Evolutionary conservation across 768 basidiomycete species (phyloP), one percentile per base, ranked within the genome.

Genomic region (Tylopilus plumbeoviolaceoides): DNA sequence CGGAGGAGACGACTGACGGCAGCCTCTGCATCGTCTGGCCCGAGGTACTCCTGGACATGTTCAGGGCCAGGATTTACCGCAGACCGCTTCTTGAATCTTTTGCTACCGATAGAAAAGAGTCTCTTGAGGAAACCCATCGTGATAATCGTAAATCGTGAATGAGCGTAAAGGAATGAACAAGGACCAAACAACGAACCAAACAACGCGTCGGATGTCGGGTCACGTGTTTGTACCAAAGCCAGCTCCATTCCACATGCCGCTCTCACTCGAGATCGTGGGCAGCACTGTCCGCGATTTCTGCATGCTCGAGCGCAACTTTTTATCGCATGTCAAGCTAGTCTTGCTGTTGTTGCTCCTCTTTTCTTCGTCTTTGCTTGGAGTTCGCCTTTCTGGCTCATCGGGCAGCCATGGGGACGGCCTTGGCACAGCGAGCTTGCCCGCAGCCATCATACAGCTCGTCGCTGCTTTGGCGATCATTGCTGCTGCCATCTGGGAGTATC

Each of bases 271-370:
- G 48, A 80, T 82, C 57, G 67, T 67, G 23, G 82, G 82, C 41
- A 84, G 87, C 58, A 73, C 73, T 7, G 84, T 85, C n/a, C 75
- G 87, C 61, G 88, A 90, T 64, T 87, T 81, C 55, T 84, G 80
- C 67, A 87, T 89, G 86, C 76, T 90, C 14, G 88, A 89, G 66
- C 77, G 88, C 47, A 89, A 90, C 59, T 71, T 87, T 46, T 73
- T 90, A 30, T 78, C 86, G 0, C 83, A 90, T 62, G 54, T 86
- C 50, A 86, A 82, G 60, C 75, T 89, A 25, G 83, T 80, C 6
- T 70, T 87, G 10, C 69, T 90, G 21, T 72, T 90, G 27, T 78
- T 79, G 8, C 71, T 89, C 1, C 67, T 88, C 4, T 81, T 82
- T 2, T 79, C 83, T 27, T 86, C 87, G 9, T 70, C 85, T 47